Conservation (phyloP, 148 eudicot genomes). For the Dysphania ambrosioides region DNA sequence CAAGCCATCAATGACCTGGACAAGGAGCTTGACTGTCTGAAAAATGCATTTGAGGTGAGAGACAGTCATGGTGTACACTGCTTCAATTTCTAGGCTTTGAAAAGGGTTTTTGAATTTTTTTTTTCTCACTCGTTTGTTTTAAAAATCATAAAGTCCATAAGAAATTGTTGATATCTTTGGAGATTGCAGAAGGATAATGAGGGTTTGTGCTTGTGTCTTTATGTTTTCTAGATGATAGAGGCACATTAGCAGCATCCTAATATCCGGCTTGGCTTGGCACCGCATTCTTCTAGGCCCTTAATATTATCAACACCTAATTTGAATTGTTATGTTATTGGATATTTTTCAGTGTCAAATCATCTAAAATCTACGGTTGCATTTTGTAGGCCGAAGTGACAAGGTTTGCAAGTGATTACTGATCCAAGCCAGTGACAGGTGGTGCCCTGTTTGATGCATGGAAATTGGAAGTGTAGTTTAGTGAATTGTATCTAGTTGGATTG, state of each 20-base stretch:
- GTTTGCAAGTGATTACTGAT: slow-evolving; percentile 33
- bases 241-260: background rate
- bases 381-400: slow-evolving; percentile 31
- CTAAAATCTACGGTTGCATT: background rate
- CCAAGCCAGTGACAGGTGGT: background rate
- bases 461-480: background rate
- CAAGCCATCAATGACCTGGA: slow-evolving; percentile 95
- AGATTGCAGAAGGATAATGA: background rate
- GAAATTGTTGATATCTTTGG: no score
- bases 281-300: background rate
- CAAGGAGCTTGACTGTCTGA: slow-evolving; percentile 83
- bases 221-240: background rate
- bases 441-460: background rate
- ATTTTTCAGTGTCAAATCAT: background rate
- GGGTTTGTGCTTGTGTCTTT: background rate
- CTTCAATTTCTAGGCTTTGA: background rate
- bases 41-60: slow-evolving; percentile 79
- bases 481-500: slow-evolving; percentile 5
- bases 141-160: no score
- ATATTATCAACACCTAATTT: background rate
- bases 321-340: background rate
- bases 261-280: no score
- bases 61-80: background rate
- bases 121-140: no score
- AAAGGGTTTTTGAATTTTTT: background rate